These are phyloP conservation scores for Chrysopogon serrulatus DNA, from an alignment of 176 grass and related monocot genomes.

Conservation along the genomic window DNA sequence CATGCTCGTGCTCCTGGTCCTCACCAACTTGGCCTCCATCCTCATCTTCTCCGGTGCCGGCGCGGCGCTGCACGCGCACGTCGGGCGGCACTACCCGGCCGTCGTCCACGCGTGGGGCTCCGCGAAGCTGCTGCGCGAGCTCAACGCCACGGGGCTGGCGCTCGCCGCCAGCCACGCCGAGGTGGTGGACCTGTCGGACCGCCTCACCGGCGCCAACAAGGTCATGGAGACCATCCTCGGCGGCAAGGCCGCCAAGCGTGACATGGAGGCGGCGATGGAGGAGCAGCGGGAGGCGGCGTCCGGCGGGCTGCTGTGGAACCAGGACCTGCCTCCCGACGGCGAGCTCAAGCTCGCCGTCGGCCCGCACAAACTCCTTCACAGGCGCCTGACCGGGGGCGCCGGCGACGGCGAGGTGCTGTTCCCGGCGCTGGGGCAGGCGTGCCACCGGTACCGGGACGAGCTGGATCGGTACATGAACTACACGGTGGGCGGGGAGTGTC, in stretches of 20 bases:
- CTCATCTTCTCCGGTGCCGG: slow-evolving; percentile 41
- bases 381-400: not conserved
- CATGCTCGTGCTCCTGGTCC: not conserved
- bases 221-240: slow-evolving; percentile 46
- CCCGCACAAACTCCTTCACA: not conserved
- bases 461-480: slow-evolving; percentile 37
- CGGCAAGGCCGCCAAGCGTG: not conserved
- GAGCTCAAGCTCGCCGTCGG: too few relatives aligned
- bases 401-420: too few relatives aligned
- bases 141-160: slow-evolving; percentile 29
- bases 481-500: slow-evolving; percentile 38
- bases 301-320: not conserved
- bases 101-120: slow-evolving; percentile 32
- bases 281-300: not conserved
- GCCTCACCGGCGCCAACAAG: slow-evolving; percentile 39
- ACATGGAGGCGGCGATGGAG: not conserved
- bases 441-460: too few relatives aligned
- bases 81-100: not conserved
- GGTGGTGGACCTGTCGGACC: slow-evolving; percentile 29
- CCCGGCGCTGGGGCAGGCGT: too few relatives aligned
- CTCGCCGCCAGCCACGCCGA: slow-evolving; percentile 31
- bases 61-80: not conserved
- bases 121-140: slow-evolving; percentile 30
- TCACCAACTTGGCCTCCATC: slow-evolving; percentile 34
- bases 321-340: not conserved